These are phyloP conservation scores for Candida lessepsii DNA, from an alignment of 805 yeast species.

Conservation along the genomic window DNA sequence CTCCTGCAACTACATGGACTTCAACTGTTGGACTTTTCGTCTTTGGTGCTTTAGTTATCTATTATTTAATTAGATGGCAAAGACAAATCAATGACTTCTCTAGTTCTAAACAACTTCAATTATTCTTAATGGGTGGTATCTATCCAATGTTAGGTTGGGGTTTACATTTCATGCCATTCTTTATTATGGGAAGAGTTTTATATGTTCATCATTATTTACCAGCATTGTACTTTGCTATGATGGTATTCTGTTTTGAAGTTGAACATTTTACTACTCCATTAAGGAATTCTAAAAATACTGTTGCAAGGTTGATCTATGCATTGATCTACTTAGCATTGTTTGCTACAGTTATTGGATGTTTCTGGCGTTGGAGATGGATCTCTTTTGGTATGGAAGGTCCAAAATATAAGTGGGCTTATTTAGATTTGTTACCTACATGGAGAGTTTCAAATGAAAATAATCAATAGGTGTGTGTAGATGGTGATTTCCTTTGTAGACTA, in stretches of 20 bases:
- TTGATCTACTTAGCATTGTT: conserved; percentile 28
- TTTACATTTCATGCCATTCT: conserved; percentile 84
- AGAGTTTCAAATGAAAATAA: conserved; percentile 40
- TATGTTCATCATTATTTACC: conserved; percentile 97
- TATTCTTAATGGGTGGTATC: conserved; percentile 68
- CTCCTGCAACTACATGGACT: conserved; percentile 70
- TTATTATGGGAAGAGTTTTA: conserved; percentile 93
- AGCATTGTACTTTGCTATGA: conserved; percentile 89
- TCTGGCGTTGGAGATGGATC: conserved; percentile 44
- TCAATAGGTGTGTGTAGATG: conserved; percentile 18
- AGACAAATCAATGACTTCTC: conserved; percentile 63
- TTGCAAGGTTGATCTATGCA: conserved; percentile 21
- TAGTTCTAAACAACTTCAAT: conserved; percentile 44
- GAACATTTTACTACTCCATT: conserved; percentile 42
- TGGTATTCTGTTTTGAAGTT: conserved; percentile 63
- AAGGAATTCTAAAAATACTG: conserved; percentile 15
- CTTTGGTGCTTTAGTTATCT: conserved; percentile 48
- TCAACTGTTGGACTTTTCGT: conserved; percentile 59
- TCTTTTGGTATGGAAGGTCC: conserved; percentile 47
- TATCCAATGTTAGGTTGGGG: conserved; percentile 91
- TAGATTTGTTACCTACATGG: conserved; percentile 41
- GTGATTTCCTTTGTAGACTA: too few species aligned
- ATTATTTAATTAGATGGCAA: conserved; percentile 57
- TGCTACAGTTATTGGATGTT: conserved; percentile 33
- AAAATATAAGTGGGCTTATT: conserved; percentile 37